Percentiles rank a stretch among this genome's conserved stretches.
phyloP scores from a whole-genome alignment of 2,329 filamentous ascomycete genomes.

The Aspergillus ochraceoroseus region DNA sequence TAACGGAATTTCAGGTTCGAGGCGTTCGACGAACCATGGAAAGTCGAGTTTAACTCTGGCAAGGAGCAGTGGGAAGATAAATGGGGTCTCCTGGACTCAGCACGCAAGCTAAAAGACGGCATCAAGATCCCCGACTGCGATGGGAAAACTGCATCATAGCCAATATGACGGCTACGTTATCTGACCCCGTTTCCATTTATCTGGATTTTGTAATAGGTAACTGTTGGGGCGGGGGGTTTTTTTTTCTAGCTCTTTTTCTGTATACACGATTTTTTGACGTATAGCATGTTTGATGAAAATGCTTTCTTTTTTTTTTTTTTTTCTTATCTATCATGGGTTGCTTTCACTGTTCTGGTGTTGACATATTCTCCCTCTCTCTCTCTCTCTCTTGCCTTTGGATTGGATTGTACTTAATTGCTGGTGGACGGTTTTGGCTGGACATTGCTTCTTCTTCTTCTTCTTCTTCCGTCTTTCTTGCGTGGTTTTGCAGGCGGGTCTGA shows the following conservation, averaged over 20 bases:
- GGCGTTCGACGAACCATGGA: slow-evolving; percentile 96
- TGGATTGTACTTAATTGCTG: slow-evolving; percentile 16
- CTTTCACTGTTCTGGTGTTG: slow-evolving; percentile 11
- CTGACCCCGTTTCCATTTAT: neutral
- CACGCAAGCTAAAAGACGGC: slow-evolving; percentile 76
- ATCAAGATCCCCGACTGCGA: slow-evolving; percentile 82
- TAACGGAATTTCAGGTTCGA: slow-evolving; percentile 60
- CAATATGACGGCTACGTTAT: too few relatives aligned
- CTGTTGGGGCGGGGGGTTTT: too few relatives aligned
- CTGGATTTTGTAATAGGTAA: slow-evolving; percentile 1
- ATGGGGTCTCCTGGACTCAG: slow-evolving; percentile 85
- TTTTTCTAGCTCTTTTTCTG: slow-evolving; percentile 11
- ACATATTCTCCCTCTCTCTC: slow-evolving; percentile 5
- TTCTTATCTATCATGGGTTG: slow-evolving; percentile 4
- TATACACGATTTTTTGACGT: slow-evolving; percentile 19
- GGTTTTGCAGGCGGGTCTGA: too few relatives aligned
- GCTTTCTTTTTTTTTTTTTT: neutral
- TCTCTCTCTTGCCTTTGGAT: neutral
- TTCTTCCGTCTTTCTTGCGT: neutral
- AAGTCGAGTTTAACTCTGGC: slow-evolving; percentile 64
- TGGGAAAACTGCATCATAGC: slow-evolving; percentile 59
- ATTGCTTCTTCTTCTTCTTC: slow-evolving; percentile 1
- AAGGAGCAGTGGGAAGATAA: slow-evolving; percentile 84
- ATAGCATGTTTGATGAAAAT: slow-evolving; percentile 17
- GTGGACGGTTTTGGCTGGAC: slow-evolving; percentile 1